Evolutionary conservation across 768 basidiomycete species (phyloP), one percentile per base, ranked within the genome.

Genomic region (Mycena maculata): DNA sequence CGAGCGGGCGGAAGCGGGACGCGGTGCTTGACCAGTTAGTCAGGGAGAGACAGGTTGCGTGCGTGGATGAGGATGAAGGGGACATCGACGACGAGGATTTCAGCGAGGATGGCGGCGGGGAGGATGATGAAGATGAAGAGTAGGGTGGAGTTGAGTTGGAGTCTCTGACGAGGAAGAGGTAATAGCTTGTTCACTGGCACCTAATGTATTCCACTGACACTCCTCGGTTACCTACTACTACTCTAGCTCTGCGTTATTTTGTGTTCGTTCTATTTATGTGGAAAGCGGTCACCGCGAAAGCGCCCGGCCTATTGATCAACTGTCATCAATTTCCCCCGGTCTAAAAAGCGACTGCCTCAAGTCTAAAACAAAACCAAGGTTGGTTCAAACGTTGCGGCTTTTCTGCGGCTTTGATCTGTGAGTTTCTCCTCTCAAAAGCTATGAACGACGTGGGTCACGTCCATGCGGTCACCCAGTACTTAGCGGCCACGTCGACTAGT

Each of bases 1-100:
- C 55, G n/a, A 38, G 48, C 10, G 49, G 47, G 33, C 49, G 73
- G 23, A 78, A 80, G 13, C 68, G 60, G 28, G 85, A 85, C 60
- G 22, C 36, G 15, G 76, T 78, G 16, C 66, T 86, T 11, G 82
- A 84, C 65, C 66, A 63, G 22, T 73, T 87, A 31, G 80, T 85
- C 18, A 72, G 79, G 18, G 50, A 68, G 8, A 83, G 84, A 20
- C 20, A 54, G 13, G 65, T 71, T 0, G 62, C 25, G 16, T 63
- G 45, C 25, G 55, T 59, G 50, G 62, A 64, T 2, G 62, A 64
- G 22, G 61, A 71, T 3, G 61, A 60, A 8, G 61, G 23, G 3
- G 49, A 33, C 20, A 54, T 48, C 53, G 33, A 44, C 61, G 61
- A 44, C 39, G 50, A 52, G 15, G 59, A 67, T n/a, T 47, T 33